These are phyloP conservation scores for Chaetomium fimeti DNA, from an alignment of 495 filamentous ascomycete species.

Conservation along the genomic window DNA sequence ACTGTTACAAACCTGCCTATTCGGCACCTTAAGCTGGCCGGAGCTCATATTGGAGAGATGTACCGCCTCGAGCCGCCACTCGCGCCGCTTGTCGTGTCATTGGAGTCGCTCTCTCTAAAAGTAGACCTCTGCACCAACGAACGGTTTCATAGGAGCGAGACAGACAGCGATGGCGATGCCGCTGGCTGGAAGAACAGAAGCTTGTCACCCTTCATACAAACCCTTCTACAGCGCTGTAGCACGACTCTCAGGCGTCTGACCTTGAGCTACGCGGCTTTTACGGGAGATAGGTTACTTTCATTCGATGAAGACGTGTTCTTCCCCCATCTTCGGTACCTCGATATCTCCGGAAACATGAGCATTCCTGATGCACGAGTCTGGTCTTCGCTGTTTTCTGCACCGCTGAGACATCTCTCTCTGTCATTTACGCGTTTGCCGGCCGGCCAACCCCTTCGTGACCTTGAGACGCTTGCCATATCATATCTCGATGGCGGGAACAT, in stretches of 20 bases:
- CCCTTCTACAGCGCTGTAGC: constrained; percentile 4
- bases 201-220: constrained; percentile 2
- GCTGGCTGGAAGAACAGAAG: background rate
- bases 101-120: constrained; percentile 5
- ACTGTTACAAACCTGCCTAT: constrained; percentile 1
- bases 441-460: constrained; percentile 1
- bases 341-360: constrained; percentile 2
- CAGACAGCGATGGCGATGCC: background rate
- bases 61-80: background rate
- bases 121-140: background rate
- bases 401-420: constrained; percentile 1
- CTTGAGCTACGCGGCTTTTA: constrained; percentile 1
- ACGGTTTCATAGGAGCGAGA: constrained; percentile 1
- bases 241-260: constrained; percentile 5
- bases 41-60: background rate
- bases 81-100: constrained; percentile 1
- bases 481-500: constrained; percentile 1
- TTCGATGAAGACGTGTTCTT: constrained; percentile 5
- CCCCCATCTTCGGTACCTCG: constrained; percentile 1
- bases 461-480: constrained; percentile 1
- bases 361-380: constrained; percentile 3
- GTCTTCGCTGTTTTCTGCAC: constrained; percentile 3
- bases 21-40: constrained; percentile 5
- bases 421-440: background rate
- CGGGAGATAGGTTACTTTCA: constrained; percentile 1